Evolutionary conservation across 1,139 yeast species (phyloP).

Genomic region (Nakaseomyces uthaithaninus): DNA sequence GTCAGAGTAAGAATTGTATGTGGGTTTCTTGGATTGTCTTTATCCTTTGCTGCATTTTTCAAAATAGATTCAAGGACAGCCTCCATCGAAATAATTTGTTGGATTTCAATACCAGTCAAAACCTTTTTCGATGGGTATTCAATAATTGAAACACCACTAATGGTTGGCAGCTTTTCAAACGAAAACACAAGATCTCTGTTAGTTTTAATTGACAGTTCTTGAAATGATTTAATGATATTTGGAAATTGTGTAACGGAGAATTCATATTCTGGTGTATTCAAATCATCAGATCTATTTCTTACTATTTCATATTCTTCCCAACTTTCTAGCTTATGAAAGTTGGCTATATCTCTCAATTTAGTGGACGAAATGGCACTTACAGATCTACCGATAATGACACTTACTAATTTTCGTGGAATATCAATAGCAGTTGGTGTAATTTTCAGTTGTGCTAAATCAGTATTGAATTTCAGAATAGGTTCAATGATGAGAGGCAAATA

Average conservation of each 20-base stretch:
- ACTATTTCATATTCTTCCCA: slow-evolving; percentile 31
- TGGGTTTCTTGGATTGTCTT: slow-evolving; percentile 33
- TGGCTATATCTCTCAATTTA: slow-evolving; percentile 43
- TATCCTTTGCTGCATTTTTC: slow-evolving; percentile 37
- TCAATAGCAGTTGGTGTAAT: slow-evolving; percentile 36
- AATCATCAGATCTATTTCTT: slow-evolving; percentile 10
- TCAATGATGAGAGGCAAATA: slow-evolving; percentile 40
- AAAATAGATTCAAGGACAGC: slow-evolving; percentile 43
- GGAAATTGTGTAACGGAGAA: slow-evolving; percentile 44
- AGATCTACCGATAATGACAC: slow-evolving; percentile 36
- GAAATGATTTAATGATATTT: slow-evolving; percentile 37
- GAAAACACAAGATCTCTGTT: slow-evolving; percentile 32
- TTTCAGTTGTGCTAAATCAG: slow-evolving; percentile 38
- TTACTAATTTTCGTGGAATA: slow-evolving; percentile 33
- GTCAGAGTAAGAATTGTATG: slow-evolving; percentile 41
- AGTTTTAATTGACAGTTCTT: slow-evolving; percentile 35
- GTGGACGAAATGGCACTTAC: slow-evolving; percentile 42
- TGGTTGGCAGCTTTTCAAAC: slow-evolving; percentile 33
- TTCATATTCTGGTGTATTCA: slow-evolving; percentile 19
- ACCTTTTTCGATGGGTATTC: slow-evolving; percentile 40
- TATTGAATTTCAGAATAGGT: slow-evolving; percentile 36
- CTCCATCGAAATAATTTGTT: slow-evolving; percentile 45
- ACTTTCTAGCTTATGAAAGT: slow-evolving; percentile 40
- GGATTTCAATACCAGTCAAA: slow-evolving; percentile 39
- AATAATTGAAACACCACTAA: slow-evolving; percentile 34